Conservation (phyloP, 225 moss, liverwort and hornwort species). For the Straminergon stramineum region DNA sequence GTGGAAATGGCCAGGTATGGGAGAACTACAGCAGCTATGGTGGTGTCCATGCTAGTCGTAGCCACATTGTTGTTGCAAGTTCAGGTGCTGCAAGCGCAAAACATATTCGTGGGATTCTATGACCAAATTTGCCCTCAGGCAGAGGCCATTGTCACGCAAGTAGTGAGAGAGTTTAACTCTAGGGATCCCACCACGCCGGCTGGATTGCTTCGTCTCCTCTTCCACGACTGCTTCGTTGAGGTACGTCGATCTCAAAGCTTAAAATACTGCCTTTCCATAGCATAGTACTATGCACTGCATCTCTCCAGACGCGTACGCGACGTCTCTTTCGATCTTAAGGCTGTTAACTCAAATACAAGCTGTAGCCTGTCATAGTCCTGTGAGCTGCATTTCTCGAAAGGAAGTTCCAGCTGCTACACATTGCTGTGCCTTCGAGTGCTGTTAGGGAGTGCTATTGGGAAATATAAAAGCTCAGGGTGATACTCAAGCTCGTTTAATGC, state of each 20-base stretch:
- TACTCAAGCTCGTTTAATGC: background rate
- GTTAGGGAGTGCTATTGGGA: background rate
- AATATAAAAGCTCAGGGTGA: background rate
- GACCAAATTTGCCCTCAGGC: conserved; percentile 39
- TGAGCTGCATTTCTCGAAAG: background rate
- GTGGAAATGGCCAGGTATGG: conserved; percentile 5
- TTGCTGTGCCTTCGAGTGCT: background rate
- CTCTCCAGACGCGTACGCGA: background rate
- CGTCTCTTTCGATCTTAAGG: background rate
- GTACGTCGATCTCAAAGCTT: background rate
- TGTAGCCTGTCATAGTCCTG: background rate
- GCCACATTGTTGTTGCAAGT: conserved; percentile 8
- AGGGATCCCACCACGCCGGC: conserved; percentile 39
- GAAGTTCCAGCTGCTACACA: background rate
- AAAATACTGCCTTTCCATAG: background rate
- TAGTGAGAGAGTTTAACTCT: conserved; percentile 25
- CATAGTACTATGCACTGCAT: background rate
- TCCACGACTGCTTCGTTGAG: conserved; percentile 62
- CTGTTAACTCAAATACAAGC: background rate
- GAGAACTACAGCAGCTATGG: background rate
- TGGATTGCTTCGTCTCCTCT: conserved; percentile 41
- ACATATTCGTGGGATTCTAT: conserved; percentile 45
- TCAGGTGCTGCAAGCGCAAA: conserved; percentile 16
- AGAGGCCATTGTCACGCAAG: conserved; percentile 33
- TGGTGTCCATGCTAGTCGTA: conserved; percentile 2